Evolutionary conservation across 2,329 filamentous ascomycete species (phyloP).

Genomic region (Claviceps fusiformis): DNA sequence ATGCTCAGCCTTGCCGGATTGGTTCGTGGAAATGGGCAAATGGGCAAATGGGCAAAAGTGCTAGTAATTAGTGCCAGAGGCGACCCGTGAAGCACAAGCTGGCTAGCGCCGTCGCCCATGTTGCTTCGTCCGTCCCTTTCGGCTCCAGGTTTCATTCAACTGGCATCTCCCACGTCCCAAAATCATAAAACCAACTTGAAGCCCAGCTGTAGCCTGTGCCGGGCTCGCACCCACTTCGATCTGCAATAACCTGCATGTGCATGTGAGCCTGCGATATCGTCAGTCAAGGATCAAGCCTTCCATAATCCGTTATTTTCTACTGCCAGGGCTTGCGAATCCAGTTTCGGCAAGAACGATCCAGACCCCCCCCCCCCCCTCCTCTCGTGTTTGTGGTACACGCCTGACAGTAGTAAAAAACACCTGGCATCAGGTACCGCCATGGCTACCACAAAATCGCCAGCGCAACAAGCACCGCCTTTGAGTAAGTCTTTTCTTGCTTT

Average conservation of each 20-base stretch:
- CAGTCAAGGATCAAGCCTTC: not conserved
- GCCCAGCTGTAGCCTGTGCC: not conserved
- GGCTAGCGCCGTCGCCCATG: not conserved
- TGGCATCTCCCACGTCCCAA: not conserved
- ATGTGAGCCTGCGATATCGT: not conserved
- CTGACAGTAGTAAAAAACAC: no score
- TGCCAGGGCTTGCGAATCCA: not conserved
- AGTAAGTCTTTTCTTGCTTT: constrained; percentile 2
- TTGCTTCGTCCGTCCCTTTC: not conserved
- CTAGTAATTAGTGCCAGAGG: not conserved
- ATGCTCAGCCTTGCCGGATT: not conserved
- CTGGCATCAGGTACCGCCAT: not conserved
- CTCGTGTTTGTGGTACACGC: not conserved
- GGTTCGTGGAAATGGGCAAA: not conserved
- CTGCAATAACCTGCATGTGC: not conserved
- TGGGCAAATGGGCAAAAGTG: not conserved
- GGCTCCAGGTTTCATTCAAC: not conserved
- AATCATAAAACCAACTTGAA: constrained; percentile 3
- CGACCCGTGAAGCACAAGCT: not conserved
- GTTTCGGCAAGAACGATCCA: not conserved
- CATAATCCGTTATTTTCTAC: not conserved
- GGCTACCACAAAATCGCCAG: constrained; percentile 5
- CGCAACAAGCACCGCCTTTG: constrained; percentile 5
- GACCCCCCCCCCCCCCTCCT: not conserved
- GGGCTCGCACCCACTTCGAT: not conserved